Percentiles rank a stretch among this genome's conserved stretches.
Conservation (phyloP, 257 asterid genomes). For the Solanum paucissectum region DNA sequence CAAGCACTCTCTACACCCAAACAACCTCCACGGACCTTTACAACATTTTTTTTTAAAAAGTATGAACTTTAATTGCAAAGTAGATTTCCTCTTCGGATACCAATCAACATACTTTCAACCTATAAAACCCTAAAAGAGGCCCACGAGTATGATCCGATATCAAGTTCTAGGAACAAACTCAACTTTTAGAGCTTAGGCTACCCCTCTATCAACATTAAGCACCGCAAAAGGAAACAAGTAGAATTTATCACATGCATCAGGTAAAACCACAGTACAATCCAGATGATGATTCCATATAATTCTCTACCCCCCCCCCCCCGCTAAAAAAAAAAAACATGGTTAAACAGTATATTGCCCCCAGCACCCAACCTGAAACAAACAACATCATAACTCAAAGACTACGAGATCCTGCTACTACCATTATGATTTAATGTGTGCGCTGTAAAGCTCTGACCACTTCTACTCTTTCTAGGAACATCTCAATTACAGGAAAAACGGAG, state of each 20-base stretch:
- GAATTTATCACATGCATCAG: neutral
- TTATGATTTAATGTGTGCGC: neutral
- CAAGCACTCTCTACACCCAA: neutral
- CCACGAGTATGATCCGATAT: neutral
- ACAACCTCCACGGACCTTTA: neutral
- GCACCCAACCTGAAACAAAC: neutral
- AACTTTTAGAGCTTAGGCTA: neutral
- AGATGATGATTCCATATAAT: neutral
- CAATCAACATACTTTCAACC: neutral
- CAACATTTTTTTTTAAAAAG: neutral
- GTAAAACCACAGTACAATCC: neutral
- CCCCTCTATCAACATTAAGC: neutral
- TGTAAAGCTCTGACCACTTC: neutral
- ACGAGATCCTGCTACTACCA: neutral
- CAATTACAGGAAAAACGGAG: neutral
- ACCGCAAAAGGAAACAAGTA: neutral
- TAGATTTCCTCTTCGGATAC: neutral
- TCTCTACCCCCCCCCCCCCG: neutral
- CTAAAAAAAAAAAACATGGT: neutral
- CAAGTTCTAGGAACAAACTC: neutral
- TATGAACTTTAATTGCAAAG: neutral
- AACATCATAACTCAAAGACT: neutral
- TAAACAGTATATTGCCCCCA: neutral
- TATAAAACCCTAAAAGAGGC: neutral
- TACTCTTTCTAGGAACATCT: neutral